phyloP scores from a whole-genome alignment of 1,284 basidiomycete species.

The Moesziomyces aphidis region DNA sequence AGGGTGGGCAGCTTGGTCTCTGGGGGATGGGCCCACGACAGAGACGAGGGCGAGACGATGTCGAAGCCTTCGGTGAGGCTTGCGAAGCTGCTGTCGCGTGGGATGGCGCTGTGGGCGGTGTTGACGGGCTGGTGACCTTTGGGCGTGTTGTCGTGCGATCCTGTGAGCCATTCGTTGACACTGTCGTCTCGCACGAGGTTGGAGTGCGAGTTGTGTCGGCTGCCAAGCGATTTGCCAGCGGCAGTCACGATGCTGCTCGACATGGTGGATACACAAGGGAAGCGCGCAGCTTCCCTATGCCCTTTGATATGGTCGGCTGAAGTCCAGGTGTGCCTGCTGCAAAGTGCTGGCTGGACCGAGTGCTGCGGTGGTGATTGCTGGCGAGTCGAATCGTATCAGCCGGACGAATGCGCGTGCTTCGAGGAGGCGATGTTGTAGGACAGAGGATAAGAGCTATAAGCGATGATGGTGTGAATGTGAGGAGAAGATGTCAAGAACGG shows the following conservation, averaged over 20 bases:
- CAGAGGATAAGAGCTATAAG: neutral
- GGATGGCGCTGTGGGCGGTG: conserved; percentile 9
- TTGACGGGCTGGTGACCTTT: conserved; percentile 8
- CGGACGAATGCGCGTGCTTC: neutral
- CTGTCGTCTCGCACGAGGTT: conserved; percentile 40
- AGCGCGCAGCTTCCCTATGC: conserved; percentile 16
- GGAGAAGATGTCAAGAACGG: neutral
- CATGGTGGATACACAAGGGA: conserved; percentile 23
- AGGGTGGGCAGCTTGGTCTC: conserved; percentile 29
- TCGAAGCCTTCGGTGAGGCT: conserved; percentile 46
- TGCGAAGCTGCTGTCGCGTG: conserved; percentile 28
- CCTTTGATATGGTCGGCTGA: neutral
- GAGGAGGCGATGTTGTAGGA: neutral
- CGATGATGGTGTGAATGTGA: neutral
- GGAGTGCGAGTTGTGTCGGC: conserved; percentile 44
- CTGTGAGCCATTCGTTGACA: conserved; percentile 36
- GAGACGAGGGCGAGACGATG: conserved; percentile 30
- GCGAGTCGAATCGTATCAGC: too few relatives aligned
- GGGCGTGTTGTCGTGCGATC: conserved; percentile 30
- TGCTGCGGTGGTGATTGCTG: too few relatives aligned
- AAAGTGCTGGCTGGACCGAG: neutral
- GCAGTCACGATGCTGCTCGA: conserved; percentile 29
- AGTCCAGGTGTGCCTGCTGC: neutral
- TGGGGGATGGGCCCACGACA: conserved; percentile 22
- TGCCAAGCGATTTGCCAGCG: conserved; percentile 35